Evolutionary conservation across 257 asterid species (phyloP).

Genomic region (Hygrophila difformis): DNA sequence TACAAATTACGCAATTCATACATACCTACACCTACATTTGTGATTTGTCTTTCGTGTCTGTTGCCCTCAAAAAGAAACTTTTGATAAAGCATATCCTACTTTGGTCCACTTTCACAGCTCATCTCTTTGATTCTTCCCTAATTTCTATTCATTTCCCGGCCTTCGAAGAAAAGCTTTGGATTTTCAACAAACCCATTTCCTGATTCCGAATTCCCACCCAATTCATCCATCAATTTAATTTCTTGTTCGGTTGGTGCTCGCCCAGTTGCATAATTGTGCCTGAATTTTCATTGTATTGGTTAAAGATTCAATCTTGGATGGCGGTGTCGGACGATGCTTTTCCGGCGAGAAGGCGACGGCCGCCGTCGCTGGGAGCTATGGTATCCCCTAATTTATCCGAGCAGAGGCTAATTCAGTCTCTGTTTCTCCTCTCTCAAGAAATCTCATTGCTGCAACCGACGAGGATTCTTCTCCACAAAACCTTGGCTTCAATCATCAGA

Average conservation of each 20-base stretch:
- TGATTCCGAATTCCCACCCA: constrained; percentile 13
- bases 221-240: constrained; percentile 9
- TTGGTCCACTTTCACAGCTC: constrained; percentile 30
- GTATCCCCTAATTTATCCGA: constrained; percentile 47
- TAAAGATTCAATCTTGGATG: too few species aligned
- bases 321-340: constrained; percentile 52
- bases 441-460: constrained; percentile 44
- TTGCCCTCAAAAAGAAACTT: too few species aligned
- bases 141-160: too few species aligned
- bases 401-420: constrained; percentile 48
- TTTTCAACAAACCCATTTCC: too few species aligned
- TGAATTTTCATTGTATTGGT: too few species aligned
- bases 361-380: constrained; percentile 56
- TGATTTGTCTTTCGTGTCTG: too few species aligned
- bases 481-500: constrained; percentile 45
- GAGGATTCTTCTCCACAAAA: constrained; percentile 32
- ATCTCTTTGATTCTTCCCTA: neutral
- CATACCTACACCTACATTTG: too few species aligned
- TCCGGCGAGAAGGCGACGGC: constrained; percentile 64
- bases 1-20: too few species aligned
- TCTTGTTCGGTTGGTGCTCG: too few species aligned
- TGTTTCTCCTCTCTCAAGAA: constrained; percentile 49
- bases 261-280: too few species aligned
- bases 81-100: constrained; percentile 5
- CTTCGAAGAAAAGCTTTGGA: too few species aligned